Conservation (phyloP, 352 stramenopile species). For the Globisporangium barbulae region DNA sequence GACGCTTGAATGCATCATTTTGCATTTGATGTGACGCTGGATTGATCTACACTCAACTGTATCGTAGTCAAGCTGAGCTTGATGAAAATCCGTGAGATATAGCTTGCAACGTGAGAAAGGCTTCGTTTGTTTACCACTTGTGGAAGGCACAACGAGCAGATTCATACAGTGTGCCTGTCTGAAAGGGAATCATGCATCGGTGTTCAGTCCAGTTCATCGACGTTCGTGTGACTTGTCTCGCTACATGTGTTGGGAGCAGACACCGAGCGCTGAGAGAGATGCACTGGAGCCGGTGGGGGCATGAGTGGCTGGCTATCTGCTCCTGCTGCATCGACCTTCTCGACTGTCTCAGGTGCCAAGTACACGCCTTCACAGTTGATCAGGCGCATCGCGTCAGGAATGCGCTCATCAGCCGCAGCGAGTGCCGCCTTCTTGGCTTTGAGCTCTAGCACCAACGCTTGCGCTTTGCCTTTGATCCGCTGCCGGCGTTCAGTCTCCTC, state of each 20-base stretch:
- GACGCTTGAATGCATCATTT: too few relatives aligned
- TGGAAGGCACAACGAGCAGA: too few relatives aligned
- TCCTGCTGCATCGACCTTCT: not conserved
- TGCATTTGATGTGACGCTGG: too few relatives aligned
- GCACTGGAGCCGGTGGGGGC: slow-evolving; percentile 22
- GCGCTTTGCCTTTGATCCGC: slow-evolving; percentile 12
- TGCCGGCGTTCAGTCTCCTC: slow-evolving; percentile 1
- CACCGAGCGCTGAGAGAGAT: not conserved
- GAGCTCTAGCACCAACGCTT: slow-evolving; percentile 10
- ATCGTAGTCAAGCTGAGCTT: too few relatives aligned
- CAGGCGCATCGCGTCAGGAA: slow-evolving; percentile 8
- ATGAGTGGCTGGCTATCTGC: not conserved
- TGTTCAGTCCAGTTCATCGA: slow-evolving; percentile 49
- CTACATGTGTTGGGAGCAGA: not conserved
- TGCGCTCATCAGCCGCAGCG: not conserved
- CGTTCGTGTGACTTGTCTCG: slow-evolving; percentile 30
- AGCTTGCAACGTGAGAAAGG: too few relatives aligned
- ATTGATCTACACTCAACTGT: too few relatives aligned
- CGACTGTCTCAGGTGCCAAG: not conserved
- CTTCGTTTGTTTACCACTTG: too few relatives aligned
- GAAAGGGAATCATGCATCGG: too few relatives aligned
- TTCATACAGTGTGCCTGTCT: too few relatives aligned
- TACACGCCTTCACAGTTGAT: slow-evolving; percentile 11
- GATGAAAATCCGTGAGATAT: too few relatives aligned
- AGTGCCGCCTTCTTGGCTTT: not conserved